Evolutionary conservation across 2,329 filamentous ascomycete species (phyloP).

Genomic region (Helotiales sp.): DNA sequence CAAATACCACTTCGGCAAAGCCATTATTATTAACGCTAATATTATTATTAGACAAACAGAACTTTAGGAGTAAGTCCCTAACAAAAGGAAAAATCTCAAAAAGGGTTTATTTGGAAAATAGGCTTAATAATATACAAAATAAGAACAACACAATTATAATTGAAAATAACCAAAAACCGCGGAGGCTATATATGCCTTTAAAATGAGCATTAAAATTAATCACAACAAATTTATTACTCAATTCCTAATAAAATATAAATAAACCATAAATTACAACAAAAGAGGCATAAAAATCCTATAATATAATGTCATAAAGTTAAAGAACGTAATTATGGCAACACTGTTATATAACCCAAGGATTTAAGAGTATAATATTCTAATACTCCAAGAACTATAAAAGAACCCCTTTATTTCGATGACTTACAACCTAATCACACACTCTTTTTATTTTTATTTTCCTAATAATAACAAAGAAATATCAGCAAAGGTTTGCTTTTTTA

Average conservation of each 20-base stretch:
- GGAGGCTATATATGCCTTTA: too few relatives aligned
- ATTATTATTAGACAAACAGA: neutral
- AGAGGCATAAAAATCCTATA: neutral
- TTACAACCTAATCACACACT: constrained; percentile 34
- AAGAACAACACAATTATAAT: too few relatives aligned
- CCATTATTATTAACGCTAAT: neutral
- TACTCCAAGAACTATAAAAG: constrained; percentile 36
- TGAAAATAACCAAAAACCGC: too few relatives aligned
- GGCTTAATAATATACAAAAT: too few relatives aligned
- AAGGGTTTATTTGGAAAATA: too few relatives aligned
- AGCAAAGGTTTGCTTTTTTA: neutral
- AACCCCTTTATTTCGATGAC: constrained; percentile 35
- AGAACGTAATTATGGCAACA: constrained; percentile 32
- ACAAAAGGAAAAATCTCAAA: neutral
- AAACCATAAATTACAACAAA: too few relatives aligned
- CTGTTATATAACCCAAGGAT: constrained; percentile 34
- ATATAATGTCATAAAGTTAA: neutral
- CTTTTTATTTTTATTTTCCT: constrained; percentile 30
- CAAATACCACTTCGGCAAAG: neutral
- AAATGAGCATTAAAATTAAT: too few relatives aligned
- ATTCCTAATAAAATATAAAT: too few relatives aligned
- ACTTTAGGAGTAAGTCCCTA: neutral
- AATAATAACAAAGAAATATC: neutral
- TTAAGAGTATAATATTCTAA: constrained; percentile 35
- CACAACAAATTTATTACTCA: too few relatives aligned